These are phyloP conservation scores for Paraurostyla sp. DNA, from an alignment of 73 alveolate species.

Conservation along the genomic window DNA sequence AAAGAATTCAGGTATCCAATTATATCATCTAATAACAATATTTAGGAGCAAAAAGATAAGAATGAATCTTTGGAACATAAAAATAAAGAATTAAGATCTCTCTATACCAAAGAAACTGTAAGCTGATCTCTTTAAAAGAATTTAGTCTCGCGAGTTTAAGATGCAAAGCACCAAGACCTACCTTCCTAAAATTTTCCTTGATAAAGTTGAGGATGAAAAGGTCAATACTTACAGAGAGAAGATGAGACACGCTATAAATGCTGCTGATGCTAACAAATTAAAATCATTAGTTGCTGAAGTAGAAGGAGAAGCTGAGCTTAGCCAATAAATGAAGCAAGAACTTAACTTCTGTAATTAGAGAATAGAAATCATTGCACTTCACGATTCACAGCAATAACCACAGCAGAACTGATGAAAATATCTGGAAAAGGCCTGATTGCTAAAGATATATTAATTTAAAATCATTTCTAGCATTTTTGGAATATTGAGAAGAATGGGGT, in stretches of 20 bases:
- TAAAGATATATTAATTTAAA: too few species aligned
- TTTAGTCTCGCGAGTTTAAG: slow-evolving; percentile 8
- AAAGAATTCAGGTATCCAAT: not conserved
- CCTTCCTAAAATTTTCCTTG: slow-evolving; percentile 5
- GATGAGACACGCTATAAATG: slow-evolving; percentile 12
- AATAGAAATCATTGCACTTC: not conserved
- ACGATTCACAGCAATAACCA: not conserved
- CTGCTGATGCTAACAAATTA: slow-evolving; percentile 7
- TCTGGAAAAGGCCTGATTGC: too few species aligned
- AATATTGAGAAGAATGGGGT: too few species aligned
- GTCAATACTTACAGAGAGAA: not conserved
- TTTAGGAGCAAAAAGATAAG: slow-evolving; percentile 7
- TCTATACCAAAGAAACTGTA: slow-evolving; percentile 13
- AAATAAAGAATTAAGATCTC: not conserved
- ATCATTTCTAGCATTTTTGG: too few species aligned
- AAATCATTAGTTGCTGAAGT: not conserved
- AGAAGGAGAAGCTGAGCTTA: not conserved
- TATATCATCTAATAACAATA: not conserved
- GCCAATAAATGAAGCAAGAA: slow-evolving; percentile 19
- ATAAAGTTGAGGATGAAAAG: not conserved
- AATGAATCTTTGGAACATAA: not conserved
- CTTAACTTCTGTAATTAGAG: not conserved
- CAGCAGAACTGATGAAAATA: too few species aligned
- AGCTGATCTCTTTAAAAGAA: not conserved
- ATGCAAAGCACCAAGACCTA: slow-evolving; percentile 14